Conservation (phyloP, 768 basidiomycete species). For the Chlorophyllum brunneum region DNA sequence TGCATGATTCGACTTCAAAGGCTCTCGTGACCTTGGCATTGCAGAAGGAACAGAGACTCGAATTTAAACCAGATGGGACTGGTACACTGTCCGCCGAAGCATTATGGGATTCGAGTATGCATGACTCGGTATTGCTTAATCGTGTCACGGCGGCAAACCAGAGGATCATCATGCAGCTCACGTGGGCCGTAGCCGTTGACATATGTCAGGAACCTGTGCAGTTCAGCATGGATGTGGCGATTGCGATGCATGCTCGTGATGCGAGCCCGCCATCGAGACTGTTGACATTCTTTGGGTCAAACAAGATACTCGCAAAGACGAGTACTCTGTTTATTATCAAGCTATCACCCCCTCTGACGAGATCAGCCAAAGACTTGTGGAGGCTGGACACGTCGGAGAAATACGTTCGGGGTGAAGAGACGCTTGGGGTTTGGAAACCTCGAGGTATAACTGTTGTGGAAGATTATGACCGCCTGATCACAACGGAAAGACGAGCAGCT, state of each 20-base stretch:
- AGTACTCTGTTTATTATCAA: conserved; percentile 82
- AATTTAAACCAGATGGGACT: conserved; percentile 84
- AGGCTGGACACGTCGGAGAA: conserved; percentile 91
- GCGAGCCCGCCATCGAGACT: conserved; percentile 80
- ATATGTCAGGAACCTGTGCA: conserved; percentile 82
- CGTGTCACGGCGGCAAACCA: conserved; percentile 76
- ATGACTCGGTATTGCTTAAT: conserved; percentile 83
- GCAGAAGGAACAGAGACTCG: conserved; percentile 64
- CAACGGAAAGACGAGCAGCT: conserved; percentile 70
- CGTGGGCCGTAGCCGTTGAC: conserved; percentile 78
- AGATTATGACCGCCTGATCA: conserved; percentile 73
- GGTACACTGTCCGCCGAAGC: conserved; percentile 65
- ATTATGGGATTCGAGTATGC: conserved; percentile 92
- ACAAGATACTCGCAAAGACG: conserved; percentile 72
- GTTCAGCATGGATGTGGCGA: conserved; percentile 83
- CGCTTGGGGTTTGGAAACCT: conserved; percentile 78
- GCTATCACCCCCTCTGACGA: conserved; percentile 79
- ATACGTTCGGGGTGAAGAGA: conserved; percentile 91
- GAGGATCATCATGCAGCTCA: conserved; percentile 73
- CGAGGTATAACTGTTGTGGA: conserved; percentile 87
- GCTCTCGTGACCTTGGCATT: conserved; percentile 70
- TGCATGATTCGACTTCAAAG: conserved; percentile 76
- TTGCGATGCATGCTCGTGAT: conserved; percentile 82
- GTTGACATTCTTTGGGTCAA: conserved; percentile 70
- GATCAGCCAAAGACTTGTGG: conserved; percentile 90